These are phyloP conservation scores for Dalbergia oliveri DNA, from an alignment of 306 rosid species.

Conservation along the genomic window DNA sequence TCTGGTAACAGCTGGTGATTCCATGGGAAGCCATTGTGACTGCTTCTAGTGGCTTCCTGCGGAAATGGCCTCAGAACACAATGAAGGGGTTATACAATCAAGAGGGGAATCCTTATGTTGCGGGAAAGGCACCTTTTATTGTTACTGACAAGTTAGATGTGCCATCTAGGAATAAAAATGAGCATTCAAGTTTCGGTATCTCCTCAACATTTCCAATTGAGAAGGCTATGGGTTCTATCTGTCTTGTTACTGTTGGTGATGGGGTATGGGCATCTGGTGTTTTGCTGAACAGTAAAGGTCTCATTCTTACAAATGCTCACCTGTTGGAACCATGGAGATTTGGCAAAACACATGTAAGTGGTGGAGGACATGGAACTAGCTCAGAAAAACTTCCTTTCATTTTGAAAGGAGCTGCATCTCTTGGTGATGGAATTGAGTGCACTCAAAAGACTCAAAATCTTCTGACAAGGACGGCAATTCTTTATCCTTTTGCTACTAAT, in stretches of 20 bases:
- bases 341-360: slow-evolving; percentile 65
- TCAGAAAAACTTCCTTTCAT: slow-evolving; percentile 43
- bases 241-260: slow-evolving; percentile 85
- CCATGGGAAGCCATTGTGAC: slow-evolving; percentile 91
- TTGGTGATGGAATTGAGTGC: slow-evolving; percentile 43
- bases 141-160: slow-evolving; percentile 46
- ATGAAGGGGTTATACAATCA: slow-evolving; percentile 52
- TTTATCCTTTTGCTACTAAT: slow-evolving; percentile 48
- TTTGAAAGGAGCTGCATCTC: slow-evolving; percentile 47
- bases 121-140: slow-evolving; percentile 43
- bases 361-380: slow-evolving; percentile 53
- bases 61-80: slow-evolving; percentile 54
- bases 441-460: slow-evolving; percentile 48
- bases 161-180: slow-evolving; percentile 33
- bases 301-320: slow-evolving; percentile 94
- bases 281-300: slow-evolving; percentile 79
- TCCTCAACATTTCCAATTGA: slow-evolving; percentile 62
- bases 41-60: slow-evolving; percentile 76
- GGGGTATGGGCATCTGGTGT: slow-evolving; percentile 98
- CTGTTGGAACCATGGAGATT: slow-evolving; percentile 94
- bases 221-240: slow-evolving; percentile 81
- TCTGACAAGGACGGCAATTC: slow-evolving; percentile 35
- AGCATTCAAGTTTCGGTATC: slow-evolving; percentile 46
- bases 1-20: slow-evolving; percentile 93
- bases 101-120: slow-evolving; percentile 48